Percentiles rank a stretch among this genome's conserved stretches.
These are phyloP conservation scores for Setaria viridis DNA, from an alignment of 202 grass and related monocot genomes.

Conservation along the genomic window DNA sequence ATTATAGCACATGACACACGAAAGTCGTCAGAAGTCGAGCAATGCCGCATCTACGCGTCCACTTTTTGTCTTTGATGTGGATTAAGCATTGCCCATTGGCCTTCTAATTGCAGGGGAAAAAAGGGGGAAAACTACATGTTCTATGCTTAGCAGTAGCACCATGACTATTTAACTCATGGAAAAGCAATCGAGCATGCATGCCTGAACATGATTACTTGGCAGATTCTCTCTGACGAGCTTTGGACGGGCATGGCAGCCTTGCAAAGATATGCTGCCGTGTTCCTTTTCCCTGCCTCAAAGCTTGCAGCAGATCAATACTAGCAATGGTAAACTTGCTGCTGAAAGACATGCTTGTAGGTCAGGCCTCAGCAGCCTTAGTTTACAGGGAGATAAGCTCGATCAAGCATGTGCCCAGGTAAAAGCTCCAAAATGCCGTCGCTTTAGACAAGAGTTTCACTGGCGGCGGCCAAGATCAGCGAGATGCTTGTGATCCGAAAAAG, in stretches of 20 bases:
- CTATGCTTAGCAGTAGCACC: too few species aligned
- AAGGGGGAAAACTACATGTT: neutral
- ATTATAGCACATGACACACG: neutral
- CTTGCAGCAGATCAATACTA: too few species aligned
- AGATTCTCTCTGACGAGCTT: neutral
- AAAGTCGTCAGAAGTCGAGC: neutral
- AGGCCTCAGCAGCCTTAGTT: neutral
- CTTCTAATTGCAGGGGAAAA: slow-evolving; percentile 15
- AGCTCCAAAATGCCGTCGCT: neutral
- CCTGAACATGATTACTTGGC: neutral
- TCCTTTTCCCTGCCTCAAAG: neutral
- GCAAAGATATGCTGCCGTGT: neutral
- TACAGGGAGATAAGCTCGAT: slow-evolving; percentile 8
- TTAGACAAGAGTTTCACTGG: slow-evolving; percentile 12
- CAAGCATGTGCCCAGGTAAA: neutral
- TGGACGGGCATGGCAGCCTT: slow-evolving; percentile 33
- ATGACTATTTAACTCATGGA: neutral
- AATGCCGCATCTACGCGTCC: neutral
- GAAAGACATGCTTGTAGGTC: neutral
- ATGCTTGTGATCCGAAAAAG: slow-evolving; percentile 33
- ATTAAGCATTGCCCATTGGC: neutral
- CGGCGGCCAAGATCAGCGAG: neutral
- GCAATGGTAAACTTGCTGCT: neutral
- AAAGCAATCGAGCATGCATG: neutral
- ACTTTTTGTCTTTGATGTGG: neutral